phyloP scores from a whole-genome alignment of 2,329 filamentous ascomycete species.

The Purpureocillium takamizusanense region DNA sequence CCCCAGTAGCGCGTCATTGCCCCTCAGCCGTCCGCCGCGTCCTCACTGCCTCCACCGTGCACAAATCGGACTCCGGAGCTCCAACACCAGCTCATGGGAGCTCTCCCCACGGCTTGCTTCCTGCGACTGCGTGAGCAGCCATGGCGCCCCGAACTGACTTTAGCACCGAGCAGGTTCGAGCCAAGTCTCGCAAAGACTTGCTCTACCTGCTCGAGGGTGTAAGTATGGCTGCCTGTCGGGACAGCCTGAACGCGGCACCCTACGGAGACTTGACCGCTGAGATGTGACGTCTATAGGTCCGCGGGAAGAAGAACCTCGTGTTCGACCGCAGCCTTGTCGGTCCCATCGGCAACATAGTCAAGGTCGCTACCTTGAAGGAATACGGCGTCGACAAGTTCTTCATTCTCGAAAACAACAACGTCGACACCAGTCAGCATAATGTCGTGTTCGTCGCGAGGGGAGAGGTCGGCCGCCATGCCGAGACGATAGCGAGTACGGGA shows the following conservation, averaged over 20 bases:
- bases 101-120: constrained; percentile 5
- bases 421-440: constrained; percentile 90
- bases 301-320: constrained; percentile 97
- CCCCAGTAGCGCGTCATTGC: no score
- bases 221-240: constrained; percentile 41
- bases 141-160: constrained; percentile 67
- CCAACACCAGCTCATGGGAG: constrained; percentile 9
- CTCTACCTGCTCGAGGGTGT: constrained; percentile 89
- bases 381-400: constrained; percentile 98
- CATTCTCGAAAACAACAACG: constrained; percentile 90
- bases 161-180: constrained; percentile 65
- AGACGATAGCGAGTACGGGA: constrained; percentile 76
- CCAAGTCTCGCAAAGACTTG: constrained; percentile 80
- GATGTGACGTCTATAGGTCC: constrained; percentile 52
- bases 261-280: constrained; percentile 6
- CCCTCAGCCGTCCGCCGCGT: not conserved
- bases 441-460: constrained; percentile 88
- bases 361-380: constrained; percentile 90
- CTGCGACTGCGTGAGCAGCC: constrained; percentile 33
- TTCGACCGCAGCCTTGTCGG: constrained; percentile 87
- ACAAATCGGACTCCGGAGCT: no score
- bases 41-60: not conserved
- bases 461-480: constrained; percentile 76
- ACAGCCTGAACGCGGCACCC: not conserved
- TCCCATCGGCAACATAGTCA: constrained; percentile 82